These are phyloP conservation scores for Botrytis byssoidea DNA, from an alignment of 2,329 filamentous ascomycete genomes.

Conservation along the genomic window DNA sequence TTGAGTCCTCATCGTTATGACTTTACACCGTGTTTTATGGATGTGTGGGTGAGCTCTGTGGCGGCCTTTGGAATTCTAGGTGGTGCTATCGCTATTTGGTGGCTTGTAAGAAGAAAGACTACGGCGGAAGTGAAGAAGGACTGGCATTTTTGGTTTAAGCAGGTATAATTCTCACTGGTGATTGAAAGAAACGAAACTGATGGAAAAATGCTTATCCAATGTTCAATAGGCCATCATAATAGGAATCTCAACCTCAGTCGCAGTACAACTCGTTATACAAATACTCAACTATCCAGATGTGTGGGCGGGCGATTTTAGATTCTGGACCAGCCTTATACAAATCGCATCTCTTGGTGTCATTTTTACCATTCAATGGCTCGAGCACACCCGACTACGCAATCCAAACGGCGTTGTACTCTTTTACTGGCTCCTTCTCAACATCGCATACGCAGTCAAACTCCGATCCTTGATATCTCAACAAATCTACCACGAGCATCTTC, in stretches of 20 bases:
- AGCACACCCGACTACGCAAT: conserved; percentile 67
- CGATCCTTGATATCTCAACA: conserved; percentile 65
- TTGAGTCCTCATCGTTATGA: conserved; percentile 85
- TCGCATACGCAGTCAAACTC: conserved; percentile 64
- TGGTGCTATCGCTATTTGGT: conserved; percentile 76
- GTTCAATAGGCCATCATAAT: conserved; percentile 52
- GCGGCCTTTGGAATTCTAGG: conserved; percentile 76
- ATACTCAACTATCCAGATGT: conserved; percentile 56
- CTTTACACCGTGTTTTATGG: conserved; percentile 96
- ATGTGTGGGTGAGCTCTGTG: conserved; percentile 79
- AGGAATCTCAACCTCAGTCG: conserved; percentile 55
- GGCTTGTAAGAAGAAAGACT: conserved; percentile 69
- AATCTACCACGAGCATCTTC: conserved; percentile 52
- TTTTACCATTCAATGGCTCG: conserved; percentile 64
- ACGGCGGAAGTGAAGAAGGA: conserved; percentile 71
- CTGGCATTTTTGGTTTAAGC: conserved; percentile 89
- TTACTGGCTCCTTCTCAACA: conserved; percentile 69
- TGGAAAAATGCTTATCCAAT: conserved; percentile 19
- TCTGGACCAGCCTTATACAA: conserved; percentile 66
- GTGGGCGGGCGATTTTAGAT: conserved; percentile 66
- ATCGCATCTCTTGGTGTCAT: conserved; percentile 62
- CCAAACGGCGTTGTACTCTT: conserved; percentile 70
- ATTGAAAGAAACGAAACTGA: conserved; percentile 22
- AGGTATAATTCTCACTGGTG: conserved; percentile 56
- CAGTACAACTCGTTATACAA: conserved; percentile 61